Evolutionary conservation across 2,329 filamentous ascomycete species (phyloP), one percentile per base, ranked within the genome.

Genomic region (Colletotrichum lentis): DNA sequence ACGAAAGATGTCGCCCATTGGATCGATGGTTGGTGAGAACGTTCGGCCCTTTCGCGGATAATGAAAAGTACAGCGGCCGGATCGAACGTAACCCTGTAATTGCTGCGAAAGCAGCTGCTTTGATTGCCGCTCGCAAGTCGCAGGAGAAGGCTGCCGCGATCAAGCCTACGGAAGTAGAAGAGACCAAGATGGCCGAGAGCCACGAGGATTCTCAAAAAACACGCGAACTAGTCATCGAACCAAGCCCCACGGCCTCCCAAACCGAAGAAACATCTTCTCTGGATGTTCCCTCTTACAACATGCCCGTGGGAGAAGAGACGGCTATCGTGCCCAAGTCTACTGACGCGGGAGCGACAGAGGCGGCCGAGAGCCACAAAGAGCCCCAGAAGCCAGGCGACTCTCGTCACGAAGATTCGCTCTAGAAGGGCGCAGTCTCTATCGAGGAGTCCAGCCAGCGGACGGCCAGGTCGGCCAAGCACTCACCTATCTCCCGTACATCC

Each of bases 21-120:
- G 4, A 1, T 4, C 2, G 1, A 20, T 24, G 44, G 44, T 5
- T 47, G 18, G 1, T 47, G 44, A 3, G 2, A 12, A 47, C 44
- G 10, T 47, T 47, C n/a, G 44, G 44, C 20, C 44, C 20, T 14
- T 24, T 47, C 5, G 44, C 3, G 7, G 1, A 14, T 3, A 44
- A 10, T 7, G 18, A 16, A 1, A 16, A 43, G 6, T 43, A 43
- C 41, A 18, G 1, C 16, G 14, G 1, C 1, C 1, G 1, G 2
- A 3, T 16, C 16, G 41, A 43, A 1, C 41, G 1, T 5, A 3
- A 43, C 2, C 3, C 7, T 18, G 6, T n/a, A 7, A 20, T 8
- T 10, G 43, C 18, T 8, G 10, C 3, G 18, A 44, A 7, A 10
- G 18, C 18, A 3, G 18, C 18, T 3, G 18, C 0, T 10, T 20